These are phyloP conservation scores for Kwoniella shivajii DNA, from an alignment of 1,284 basidiomycete species.

Conservation along the genomic window DNA sequence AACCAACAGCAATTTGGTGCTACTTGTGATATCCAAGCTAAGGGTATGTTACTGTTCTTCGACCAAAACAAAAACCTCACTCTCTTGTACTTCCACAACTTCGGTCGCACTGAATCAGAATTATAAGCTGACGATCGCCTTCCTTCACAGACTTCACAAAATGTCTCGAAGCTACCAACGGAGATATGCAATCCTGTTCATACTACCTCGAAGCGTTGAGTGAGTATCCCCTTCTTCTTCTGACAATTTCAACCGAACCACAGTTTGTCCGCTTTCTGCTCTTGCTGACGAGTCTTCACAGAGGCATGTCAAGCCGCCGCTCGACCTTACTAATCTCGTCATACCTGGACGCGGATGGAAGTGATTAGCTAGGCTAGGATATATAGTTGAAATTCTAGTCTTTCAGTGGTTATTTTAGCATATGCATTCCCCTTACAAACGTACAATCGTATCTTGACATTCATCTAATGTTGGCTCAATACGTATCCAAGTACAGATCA, in stretches of 20 bases:
- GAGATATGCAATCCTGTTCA: constrained; percentile 60
- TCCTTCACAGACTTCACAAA: constrained; percentile 56
- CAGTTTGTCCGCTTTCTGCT: neutral
- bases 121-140: neutral
- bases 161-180: constrained; percentile 58
- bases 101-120: too few relatives aligned
- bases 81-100: too few relatives aligned
- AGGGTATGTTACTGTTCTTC: constrained; percentile 58
- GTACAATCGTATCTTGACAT: neutral
- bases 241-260: neutral
- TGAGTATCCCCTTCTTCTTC: constrained; percentile 29
- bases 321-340: constrained; percentile 21
- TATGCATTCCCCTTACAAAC: constrained; percentile 5
- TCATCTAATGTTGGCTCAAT: neutral
- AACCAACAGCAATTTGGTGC: constrained; percentile 25
- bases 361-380: neutral
- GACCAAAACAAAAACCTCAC: too few relatives aligned
- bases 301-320: constrained; percentile 59
- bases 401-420: constrained; percentile 1
- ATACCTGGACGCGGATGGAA: neutral
- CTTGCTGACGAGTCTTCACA: constrained; percentile 15
- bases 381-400: neutral
- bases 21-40: constrained; percentile 59
- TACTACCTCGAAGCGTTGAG: constrained; percentile 60
- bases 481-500: neutral